These are phyloP conservation scores for Arabidopsis thaliana DNA, from an alignment of 345 rosid species.

Conservation along the genomic window TAIR10.1 NC_003070.9:26041501-26042000, in stretches of 20 bases:
- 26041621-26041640: conserved; percentile 62
- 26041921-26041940: conserved; percentile 25
- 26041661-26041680: conserved; percentile 65
- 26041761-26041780: conserved; percentile 52
- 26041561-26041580: conserved; percentile 55
- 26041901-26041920: conserved; percentile 64
- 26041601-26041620: conserved; percentile 69
- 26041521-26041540: conserved; percentile 66
- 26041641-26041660: conserved; percentile 50
- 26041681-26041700: conserved; percentile 72
- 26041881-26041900: conserved; percentile 65
- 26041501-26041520: conserved; percentile 66
- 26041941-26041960: conserved; percentile 15
- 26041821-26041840: conserved; percentile 51
- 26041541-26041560: conserved; percentile 66
- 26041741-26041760: conserved; percentile 55
- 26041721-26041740: conserved; percentile 63
- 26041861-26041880: conserved; percentile 61
- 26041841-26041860: conserved; percentile 55
- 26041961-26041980: not conserved
- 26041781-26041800: conserved; percentile 53
- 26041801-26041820: conserved; percentile 47
- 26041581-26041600: conserved; percentile 68
- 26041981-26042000: conserved; percentile 37
- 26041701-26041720: conserved; percentile 59